Evolutionary conservation across 306 rosid species (phyloP).

Genomic region (Castanea sativa): DNA sequence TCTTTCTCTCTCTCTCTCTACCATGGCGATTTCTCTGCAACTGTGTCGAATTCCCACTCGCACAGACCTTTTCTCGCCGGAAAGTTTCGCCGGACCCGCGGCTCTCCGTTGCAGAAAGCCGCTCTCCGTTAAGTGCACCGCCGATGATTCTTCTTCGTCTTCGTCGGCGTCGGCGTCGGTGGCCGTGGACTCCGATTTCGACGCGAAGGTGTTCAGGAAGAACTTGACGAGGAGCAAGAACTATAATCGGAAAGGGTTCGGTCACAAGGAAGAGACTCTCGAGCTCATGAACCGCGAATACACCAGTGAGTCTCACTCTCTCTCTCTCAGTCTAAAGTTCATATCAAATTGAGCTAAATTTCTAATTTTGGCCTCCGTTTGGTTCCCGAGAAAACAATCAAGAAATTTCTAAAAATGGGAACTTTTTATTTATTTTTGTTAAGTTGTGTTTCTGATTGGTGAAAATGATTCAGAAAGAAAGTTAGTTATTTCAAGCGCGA

Average conservation of each 20-base stretch:
- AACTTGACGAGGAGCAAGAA: constrained; percentile 83
- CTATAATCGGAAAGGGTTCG: constrained; percentile 87
- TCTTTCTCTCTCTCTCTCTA: not conserved
- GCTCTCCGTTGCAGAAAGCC: constrained; percentile 43
- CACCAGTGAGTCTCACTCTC: constrained; percentile 49
- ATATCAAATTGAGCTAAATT: not conserved
- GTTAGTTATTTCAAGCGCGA: not conserved
- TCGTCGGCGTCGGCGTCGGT: constrained; percentile 31
- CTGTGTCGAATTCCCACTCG: constrained; percentile 55
- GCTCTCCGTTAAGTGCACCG: constrained; percentile 56
- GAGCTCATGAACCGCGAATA: constrained; percentile 87
- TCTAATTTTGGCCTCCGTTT: not conserved
- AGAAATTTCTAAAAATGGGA: no score
- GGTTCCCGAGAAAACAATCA: not conserved
- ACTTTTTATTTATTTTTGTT: no score
- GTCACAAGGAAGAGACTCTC: constrained; percentile 80
- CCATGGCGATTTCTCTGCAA: constrained; percentile 72
- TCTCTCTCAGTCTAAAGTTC: not conserved
- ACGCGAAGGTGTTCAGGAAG: constrained; percentile 82
- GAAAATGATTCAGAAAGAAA: no score
- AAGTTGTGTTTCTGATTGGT: no score
- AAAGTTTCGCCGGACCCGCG: constrained; percentile 15
- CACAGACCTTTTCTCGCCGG: constrained; percentile 41
- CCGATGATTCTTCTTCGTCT: constrained; percentile 27
- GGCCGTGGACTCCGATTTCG: constrained; percentile 60